Evolutionary conservation across 2,329 filamentous ascomycete species (phyloP).

Genomic region (Verticillium alfalfae): DNA sequence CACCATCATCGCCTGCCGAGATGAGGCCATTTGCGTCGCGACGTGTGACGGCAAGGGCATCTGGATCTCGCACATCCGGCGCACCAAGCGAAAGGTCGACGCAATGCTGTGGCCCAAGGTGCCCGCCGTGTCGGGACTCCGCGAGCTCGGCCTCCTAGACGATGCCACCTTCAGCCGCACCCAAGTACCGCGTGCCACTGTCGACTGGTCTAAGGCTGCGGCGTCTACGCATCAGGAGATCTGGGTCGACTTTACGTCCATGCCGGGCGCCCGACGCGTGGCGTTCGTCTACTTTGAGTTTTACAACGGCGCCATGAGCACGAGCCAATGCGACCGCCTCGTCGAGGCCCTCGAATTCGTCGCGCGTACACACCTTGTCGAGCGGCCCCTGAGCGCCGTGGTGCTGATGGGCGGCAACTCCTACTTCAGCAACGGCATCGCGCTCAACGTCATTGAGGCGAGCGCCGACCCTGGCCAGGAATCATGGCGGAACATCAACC

Average conservation of each 20-base stretch:
- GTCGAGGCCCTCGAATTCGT: slow-evolving; percentile 28
- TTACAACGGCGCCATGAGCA: slow-evolving; percentile 38
- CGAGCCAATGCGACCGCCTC: slow-evolving; percentile 27
- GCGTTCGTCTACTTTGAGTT: slow-evolving; percentile 36
- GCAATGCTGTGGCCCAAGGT: slow-evolving; percentile 33
- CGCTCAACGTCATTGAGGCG: slow-evolving; percentile 36
- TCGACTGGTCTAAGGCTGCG: slow-evolving; percentile 20
- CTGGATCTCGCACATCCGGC: slow-evolving; percentile 34
- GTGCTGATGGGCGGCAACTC: slow-evolving; percentile 31
- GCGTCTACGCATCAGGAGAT: slow-evolving; percentile 30
- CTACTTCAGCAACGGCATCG: slow-evolving; percentile 38
- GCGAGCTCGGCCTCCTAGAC: slow-evolving; percentile 23
- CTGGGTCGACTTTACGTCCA: slow-evolving; percentile 27
- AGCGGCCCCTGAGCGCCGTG: slow-evolving; percentile 24
- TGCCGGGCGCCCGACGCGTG: slow-evolving; percentile 16
- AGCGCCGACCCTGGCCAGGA: slow-evolving; percentile 25
- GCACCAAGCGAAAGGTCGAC: slow-evolving; percentile 29
- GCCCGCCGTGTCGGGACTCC: slow-evolving; percentile 25
- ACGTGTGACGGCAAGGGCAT: slow-evolving; percentile 31
- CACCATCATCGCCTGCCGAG: slow-evolving; percentile 26
- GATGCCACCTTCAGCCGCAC: slow-evolving; percentile 11
- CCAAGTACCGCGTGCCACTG: slow-evolving; percentile 5
- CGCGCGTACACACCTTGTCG: slow-evolving; percentile 17
- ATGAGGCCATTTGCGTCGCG: slow-evolving; percentile 27
- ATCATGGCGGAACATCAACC: slow-evolving; percentile 37